These are phyloP conservation scores for Clathrospora elynae DNA, from an alignment of 2,329 filamentous ascomycete species.

Conservation along the genomic window DNA sequence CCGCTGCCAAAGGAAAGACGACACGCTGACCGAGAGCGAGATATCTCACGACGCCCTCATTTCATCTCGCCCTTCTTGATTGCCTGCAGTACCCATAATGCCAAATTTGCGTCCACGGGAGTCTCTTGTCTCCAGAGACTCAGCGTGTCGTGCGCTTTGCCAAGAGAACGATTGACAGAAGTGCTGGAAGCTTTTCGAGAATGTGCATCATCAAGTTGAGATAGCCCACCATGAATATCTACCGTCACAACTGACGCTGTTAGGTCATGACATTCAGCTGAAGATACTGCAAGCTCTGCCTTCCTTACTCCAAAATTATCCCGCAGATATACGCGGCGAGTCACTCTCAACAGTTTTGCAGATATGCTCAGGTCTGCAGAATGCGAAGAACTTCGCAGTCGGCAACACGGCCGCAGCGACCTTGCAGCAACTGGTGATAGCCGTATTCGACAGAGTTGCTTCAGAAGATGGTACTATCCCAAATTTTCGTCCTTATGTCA, in stretches of 20 bases:
- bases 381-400: slow-evolving; percentile 89
- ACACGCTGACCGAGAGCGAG: slow-evolving; percentile 54
- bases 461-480: slow-evolving; percentile 71
- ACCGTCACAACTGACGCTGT: slow-evolving; percentile 17
- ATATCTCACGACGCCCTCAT: slow-evolving; percentile 77
- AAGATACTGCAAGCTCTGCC: slow-evolving; percentile 94
- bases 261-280: slow-evolving; percentile 83
- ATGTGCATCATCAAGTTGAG: slow-evolving; percentile 70
- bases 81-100: slow-evolving; percentile 87
- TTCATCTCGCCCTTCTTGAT: slow-evolving; percentile 95
- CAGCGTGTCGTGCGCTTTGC: slow-evolving; percentile 79
- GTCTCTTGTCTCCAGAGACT: slow-evolving; percentile 88
- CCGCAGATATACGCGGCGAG: slow-evolving; percentile 77
- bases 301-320: slow-evolving; percentile 87
- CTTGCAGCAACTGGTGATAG: slow-evolving; percentile 88
- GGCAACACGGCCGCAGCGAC: slow-evolving; percentile 97
- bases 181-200: slow-evolving; percentile 87
- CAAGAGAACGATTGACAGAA: slow-evolving; percentile 78
- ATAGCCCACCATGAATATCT: slow-evolving; percentile 28
- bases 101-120: slow-evolving; percentile 85
- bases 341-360: slow-evolving; percentile 82
- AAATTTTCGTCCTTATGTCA: not conserved
- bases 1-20: not conserved
- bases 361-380: slow-evolving; percentile 89
- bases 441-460: slow-evolving; percentile 89